Conservation (phyloP, 2,329 filamentous ascomycete species). For the Cytospora piceae region DNA sequence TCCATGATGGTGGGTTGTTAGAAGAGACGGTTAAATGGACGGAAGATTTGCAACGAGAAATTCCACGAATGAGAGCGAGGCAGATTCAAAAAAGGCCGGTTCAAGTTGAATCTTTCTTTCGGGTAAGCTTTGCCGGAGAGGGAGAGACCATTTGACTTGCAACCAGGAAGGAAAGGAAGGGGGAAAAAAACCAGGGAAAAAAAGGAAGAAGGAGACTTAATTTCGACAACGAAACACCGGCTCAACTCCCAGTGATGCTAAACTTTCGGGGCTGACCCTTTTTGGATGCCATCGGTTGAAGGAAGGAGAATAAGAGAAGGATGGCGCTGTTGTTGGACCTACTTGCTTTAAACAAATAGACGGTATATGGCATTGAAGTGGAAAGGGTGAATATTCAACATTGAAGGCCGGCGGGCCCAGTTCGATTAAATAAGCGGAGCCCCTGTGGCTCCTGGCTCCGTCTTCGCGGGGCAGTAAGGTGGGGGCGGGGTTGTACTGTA, state of each 20-base stretch:
- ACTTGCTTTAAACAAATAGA: too few species aligned
- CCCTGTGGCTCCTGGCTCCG: background rate
- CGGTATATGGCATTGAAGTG: too few species aligned
- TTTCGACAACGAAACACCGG: too few species aligned
- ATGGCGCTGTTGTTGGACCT: too few species aligned
- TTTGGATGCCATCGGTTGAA: too few species aligned
- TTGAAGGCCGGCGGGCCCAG: background rate
- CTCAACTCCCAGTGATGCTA: too few species aligned
- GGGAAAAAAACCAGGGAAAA: too few species aligned
- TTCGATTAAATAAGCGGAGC: background rate
- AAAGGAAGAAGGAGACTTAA: too few species aligned
- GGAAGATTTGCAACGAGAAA: constrained; percentile 18
- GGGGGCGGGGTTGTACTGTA: constrained; percentile 12
- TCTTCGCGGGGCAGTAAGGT: constrained; percentile 17
- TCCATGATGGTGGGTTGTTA: background rate
- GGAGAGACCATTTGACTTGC: background rate
- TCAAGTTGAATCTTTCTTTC: background rate
- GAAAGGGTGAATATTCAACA: too few species aligned
- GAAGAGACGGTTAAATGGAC: constrained; percentile 15
- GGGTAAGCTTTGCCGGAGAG: background rate
- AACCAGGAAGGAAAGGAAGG: too few species aligned
- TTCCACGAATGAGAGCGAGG: constrained; percentile 25
- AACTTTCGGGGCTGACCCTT: too few species aligned
- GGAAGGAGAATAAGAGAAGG: too few species aligned
- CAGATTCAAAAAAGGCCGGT: background rate